Evolutionary conservation across 2,329 filamentous ascomycete species (phyloP).

Genomic region (Aspergillus neotritici): DNA sequence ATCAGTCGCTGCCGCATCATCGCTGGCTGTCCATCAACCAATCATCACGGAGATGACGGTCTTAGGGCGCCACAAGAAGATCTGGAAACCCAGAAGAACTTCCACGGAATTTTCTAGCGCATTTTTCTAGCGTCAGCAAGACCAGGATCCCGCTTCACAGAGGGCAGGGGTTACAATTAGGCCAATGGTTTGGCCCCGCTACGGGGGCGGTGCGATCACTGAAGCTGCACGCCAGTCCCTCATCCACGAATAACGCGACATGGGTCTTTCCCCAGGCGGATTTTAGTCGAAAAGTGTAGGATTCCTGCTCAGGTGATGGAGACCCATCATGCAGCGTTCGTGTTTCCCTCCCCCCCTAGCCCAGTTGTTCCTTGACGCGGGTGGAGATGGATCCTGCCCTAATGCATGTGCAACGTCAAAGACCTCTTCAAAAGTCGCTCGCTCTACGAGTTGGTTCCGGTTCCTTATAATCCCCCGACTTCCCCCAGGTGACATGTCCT

Average conservation of each 20-base stretch:
- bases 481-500: constrained; percentile 2
- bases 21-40: not conserved
- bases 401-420: constrained; percentile 17
- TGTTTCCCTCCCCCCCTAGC: constrained; percentile 9
- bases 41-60: not conserved
- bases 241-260: constrained; percentile 4
- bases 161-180: too few species aligned
- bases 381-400: constrained; percentile 12
- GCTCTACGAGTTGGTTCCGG: not conserved
- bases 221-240: constrained; percentile 2
- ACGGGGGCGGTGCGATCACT: constrained; percentile 12
- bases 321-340: constrained; percentile 14
- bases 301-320: constrained; percentile 18
- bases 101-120: constrained; percentile 14
- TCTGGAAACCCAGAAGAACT: constrained; percentile 19
- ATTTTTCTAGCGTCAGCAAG: constrained; percentile 20
- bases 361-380: constrained; percentile 1
- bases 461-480: not conserved
- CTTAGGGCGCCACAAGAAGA: constrained; percentile 15
- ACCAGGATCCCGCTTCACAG: constrained; percentile 14
- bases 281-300: constrained; percentile 7
- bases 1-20: too few species aligned
- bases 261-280: constrained; percentile 6
- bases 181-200: constrained; percentile 2
- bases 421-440: constrained; percentile 8